Conservation (phyloP, 2,329 filamentous ascomycete genomes). For the Aspergillus viridinutans region DNA sequence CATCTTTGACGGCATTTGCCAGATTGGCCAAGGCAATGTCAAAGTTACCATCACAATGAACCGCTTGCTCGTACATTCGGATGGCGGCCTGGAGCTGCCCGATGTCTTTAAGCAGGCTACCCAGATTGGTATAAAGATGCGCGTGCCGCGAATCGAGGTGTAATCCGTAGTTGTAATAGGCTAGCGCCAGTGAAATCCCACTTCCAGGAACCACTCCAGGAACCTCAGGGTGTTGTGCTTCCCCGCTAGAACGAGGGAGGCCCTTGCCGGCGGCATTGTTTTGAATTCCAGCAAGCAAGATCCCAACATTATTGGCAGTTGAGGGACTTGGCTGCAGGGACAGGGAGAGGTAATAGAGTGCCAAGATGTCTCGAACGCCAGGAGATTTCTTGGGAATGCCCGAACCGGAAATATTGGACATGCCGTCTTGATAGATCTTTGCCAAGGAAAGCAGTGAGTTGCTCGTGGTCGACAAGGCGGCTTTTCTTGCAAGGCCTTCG, state of each 20-base stretch:
- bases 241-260: constrained; percentile 28
- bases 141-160: constrained; percentile 83
- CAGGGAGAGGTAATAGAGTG: constrained; percentile 90
- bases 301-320: constrained; percentile 96
- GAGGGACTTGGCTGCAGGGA: constrained; percentile 94
- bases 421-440: constrained; percentile 96
- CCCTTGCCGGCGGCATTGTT: constrained; percentile 52
- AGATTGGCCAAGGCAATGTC: constrained; percentile 96
- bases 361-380: constrained; percentile 85
- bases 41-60: constrained; percentile 86
- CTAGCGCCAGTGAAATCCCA: constrained; percentile 79
- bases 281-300: constrained; percentile 90
- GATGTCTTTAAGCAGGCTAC: constrained; percentile 92
- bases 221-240: constrained; percentile 50
- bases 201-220: constrained; percentile 81
- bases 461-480: constrained; percentile 87
- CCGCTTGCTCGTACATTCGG: constrained; percentile 94
- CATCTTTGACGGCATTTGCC: constrained; percentile 96
- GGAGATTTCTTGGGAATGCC: constrained; percentile 59
- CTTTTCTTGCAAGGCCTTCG: constrained; percentile 67
- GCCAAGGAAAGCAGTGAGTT: constrained; percentile 91
- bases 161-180: constrained; percentile 94
- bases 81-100: constrained; percentile 89
- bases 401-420: constrained; percentile 66
- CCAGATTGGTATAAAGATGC: constrained; percentile 93